Evolutionary conservation across 2,329 filamentous ascomycete genomes (phyloP).

Genomic region (Colletotrichum shisoi): DNA sequence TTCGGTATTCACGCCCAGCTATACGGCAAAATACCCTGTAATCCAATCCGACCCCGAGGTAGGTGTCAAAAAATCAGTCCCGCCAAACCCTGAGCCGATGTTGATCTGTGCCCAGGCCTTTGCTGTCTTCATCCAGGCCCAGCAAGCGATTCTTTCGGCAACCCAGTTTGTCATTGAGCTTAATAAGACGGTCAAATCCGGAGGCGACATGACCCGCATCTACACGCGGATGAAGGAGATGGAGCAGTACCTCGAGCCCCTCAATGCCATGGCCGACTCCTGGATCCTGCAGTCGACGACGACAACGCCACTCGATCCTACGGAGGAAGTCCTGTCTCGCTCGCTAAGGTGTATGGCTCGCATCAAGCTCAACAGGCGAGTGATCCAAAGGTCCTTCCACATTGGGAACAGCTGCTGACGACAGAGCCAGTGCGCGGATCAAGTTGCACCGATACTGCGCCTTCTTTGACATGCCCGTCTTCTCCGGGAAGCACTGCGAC

Average conservation of each 20-base stretch:
- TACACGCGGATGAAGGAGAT: slow-evolving; percentile 54
- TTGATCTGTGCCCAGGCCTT: slow-evolving; percentile 49
- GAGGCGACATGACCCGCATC: slow-evolving; percentile 51
- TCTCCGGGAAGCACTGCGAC: slow-evolving; percentile 59
- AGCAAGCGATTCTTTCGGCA: slow-evolving; percentile 57
- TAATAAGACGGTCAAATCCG: slow-evolving; percentile 52
- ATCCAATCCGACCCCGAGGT: slow-evolving; percentile 54
- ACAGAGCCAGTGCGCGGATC: slow-evolving; percentile 55
- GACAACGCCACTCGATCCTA: slow-evolving; percentile 49
- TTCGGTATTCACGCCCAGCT: slow-evolving; percentile 53
- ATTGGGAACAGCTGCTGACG: slow-evolving; percentile 6
- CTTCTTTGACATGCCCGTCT: slow-evolving; percentile 60
- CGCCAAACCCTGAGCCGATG: slow-evolving; percentile 7
- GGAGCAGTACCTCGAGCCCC: slow-evolving; percentile 50
- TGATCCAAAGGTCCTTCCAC: not conserved
- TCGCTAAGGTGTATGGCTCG: slow-evolving; percentile 57
- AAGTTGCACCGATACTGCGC: slow-evolving; percentile 62
- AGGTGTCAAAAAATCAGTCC: slow-evolving; percentile 30
- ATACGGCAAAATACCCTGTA: slow-evolving; percentile 55
- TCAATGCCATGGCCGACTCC: slow-evolving; percentile 49
- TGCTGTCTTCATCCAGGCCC: slow-evolving; percentile 55
- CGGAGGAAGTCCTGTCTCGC: slow-evolving; percentile 54
- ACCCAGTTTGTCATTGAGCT: slow-evolving; percentile 60
- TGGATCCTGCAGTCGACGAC: slow-evolving; percentile 48
- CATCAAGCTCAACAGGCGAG: slow-evolving; percentile 60